Evolutionary conservation across 441 rosid genomes (phyloP), one percentile per base, ranked within the genome.

Genomic region (Corymbia calophylla): DNA sequence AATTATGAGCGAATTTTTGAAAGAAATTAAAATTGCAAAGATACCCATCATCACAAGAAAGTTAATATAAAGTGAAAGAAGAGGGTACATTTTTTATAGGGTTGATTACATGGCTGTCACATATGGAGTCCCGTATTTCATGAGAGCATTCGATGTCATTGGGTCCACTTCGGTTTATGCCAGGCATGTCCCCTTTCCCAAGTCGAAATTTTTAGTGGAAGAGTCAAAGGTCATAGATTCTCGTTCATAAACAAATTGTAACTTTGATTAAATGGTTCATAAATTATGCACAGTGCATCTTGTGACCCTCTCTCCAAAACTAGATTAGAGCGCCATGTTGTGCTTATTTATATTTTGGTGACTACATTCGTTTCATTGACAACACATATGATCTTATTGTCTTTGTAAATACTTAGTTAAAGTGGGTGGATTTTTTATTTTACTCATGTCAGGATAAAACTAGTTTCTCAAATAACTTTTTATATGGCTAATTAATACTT

Each of bases 171-270:
- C 89, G 91, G 84, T 88, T 68, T 55, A 81, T 89, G 87, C 91
- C 47, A 86, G 88, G 86, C 81, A 53, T 82, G 91, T 91, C 91
- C 91, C 89, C 48, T 31, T 77, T 47, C 89, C 53, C 84, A 77
- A 23, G 23, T 54, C 62, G 29, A 48, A 21, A 19, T 35, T n/a
- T 55, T 19, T 88, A 94, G 99, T 96, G 99, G 97, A 92, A 23
- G 93, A 93, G 98, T 97, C 99, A 95, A 96, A 93, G 95, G 92
- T 93, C 93, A 80, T 93, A 88, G 91, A 94, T 94, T 93, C 92
- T 90, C 87, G 91, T 82, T 89, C 90, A 89, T 60, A 89, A 92
- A 91, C 90, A 89, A 91, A 91, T 92, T 89, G 39, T 89, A 91
- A 88, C 82, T 87, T 87, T 44, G 35, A 47, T 64, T 62, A 25